Percentiles rank a stretch among this genome's conserved stretches.
Evolutionary conservation across 2,329 filamentous ascomycete species (phyloP).

Genomic region (Talaromyces rugulosus): DNA sequence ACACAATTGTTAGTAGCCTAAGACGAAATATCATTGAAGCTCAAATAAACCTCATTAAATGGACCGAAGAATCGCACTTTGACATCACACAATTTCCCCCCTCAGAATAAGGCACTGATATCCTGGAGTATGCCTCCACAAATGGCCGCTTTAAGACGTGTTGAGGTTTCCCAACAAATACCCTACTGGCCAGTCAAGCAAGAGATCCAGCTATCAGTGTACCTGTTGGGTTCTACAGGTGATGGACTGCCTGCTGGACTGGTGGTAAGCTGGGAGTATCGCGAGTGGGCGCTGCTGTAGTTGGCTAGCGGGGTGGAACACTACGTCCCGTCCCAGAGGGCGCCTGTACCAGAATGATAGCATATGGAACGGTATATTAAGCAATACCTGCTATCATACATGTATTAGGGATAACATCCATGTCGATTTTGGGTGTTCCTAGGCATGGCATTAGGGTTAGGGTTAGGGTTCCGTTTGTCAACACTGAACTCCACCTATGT

Average conservation of each 20-base stretch:
- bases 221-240: neutral
- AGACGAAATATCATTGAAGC: conserved; percentile 57
- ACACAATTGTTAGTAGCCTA: conserved; percentile 63
- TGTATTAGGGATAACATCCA: no score
- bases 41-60: conserved; percentile 57
- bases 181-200: neutral
- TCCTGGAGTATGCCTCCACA: conserved; percentile 51
- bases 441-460: no score
- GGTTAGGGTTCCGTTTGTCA: no score
- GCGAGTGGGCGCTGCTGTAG: neutral
- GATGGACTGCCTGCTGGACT: neutral
- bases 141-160: conserved; percentile 1
- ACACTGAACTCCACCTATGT: no score
- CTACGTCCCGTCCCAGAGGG: neutral
- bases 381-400: no score
- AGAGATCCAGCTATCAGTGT: conserved; percentile 1
- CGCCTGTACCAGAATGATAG: neutral
- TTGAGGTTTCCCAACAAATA: neutral
- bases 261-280: conserved; percentile 1
- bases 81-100: conserved; percentile 62
- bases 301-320: neutral
- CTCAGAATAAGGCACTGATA: conserved; percentile 64
- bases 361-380: no score
- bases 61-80: conserved; percentile 50
- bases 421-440: no score